A percentile compares a stretch with the other conserved stretches of the same genome.
phyloP scores from a whole-genome alignment of 176 grass and related monocot genomes.

The Carex kokanica region DNA sequence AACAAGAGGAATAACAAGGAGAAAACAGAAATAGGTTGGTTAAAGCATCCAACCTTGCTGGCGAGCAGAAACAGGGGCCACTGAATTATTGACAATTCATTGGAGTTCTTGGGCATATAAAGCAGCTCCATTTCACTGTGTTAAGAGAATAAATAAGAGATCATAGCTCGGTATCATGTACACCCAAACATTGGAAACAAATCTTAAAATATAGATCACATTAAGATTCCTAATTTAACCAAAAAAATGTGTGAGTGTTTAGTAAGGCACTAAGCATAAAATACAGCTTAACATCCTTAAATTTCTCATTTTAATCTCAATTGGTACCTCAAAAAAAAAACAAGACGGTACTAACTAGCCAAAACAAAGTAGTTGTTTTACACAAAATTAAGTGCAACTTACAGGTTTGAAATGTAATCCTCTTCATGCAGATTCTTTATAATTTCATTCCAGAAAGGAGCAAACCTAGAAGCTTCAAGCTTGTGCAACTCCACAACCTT shows the following conservation, averaged over 20 bases:
- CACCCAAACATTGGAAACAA: constrained; percentile 21
- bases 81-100: constrained; percentile 64
- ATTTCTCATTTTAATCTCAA: background rate
- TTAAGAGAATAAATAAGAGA: background rate
- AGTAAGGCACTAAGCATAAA: background rate
- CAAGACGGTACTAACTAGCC: too few relatives aligned
- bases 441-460: constrained; percentile 97
- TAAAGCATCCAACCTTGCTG: constrained; percentile 62
- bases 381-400: constrained; percentile 30
- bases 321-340: background rate
- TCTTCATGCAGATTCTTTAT: constrained; percentile 82
- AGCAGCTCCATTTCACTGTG: constrained; percentile 78
- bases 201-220: constrained; percentile 2
- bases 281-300: background rate
- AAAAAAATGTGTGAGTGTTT: constrained; percentile 2
- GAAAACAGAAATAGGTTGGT: background rate
- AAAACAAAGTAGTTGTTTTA: background rate
- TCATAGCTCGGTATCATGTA: background rate
- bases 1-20: background rate
- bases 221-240: background rate
- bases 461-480: constrained; percentile 89
- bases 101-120: constrained; percentile 76
- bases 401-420: constrained; percentile 79
- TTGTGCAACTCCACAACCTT: constrained; percentile 60
- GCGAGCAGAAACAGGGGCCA: constrained; percentile 95